Conservation (phyloP, 192 early-diverging fungal genomes). For the Lunasporangiospora selenospora region DNA sequence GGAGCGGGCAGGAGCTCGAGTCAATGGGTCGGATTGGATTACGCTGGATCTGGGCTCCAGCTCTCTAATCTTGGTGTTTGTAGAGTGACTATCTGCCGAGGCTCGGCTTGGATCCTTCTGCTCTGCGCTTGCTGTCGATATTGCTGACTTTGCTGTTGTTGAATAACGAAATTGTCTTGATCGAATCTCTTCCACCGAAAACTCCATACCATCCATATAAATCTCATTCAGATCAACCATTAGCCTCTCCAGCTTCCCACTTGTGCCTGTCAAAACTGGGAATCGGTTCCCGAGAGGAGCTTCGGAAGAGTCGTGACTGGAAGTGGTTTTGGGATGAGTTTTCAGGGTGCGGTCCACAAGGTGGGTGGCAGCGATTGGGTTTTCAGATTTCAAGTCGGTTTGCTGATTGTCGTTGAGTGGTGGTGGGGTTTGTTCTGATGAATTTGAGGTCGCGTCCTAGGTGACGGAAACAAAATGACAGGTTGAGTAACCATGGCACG, state of each 20-base stretch:
- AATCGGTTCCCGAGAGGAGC: no score
- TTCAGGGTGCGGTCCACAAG: background rate
- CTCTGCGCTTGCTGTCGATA: no score
- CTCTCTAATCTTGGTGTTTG: no score
- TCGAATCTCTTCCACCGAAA: constrained; percentile 17
- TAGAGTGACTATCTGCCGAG: no score
- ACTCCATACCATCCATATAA: constrained; percentile 13
- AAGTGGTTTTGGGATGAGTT: background rate
- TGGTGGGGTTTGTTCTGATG: background rate
- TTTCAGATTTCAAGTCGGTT: no score
- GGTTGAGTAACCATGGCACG: no score
- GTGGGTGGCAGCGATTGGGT: no score
- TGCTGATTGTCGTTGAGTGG: no score
- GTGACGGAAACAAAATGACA: background rate
- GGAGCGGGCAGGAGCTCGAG: no score
- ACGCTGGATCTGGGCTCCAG: no score
- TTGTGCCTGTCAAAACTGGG: background rate
- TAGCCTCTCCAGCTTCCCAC: constrained; percentile 3
- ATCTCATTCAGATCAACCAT: constrained; percentile 18
- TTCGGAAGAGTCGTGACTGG: background rate
- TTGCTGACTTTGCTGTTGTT: background rate
- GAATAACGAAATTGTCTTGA: constrained; percentile 5
- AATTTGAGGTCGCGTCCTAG: background rate
- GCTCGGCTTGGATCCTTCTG: no score
- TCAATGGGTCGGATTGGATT: no score